A percentile compares a stretch with the other conserved stretches of the same genome.
Conservation (phyloP, 1,284 basidiomycete genomes). For the Leccinum subfulvum region DNA sequence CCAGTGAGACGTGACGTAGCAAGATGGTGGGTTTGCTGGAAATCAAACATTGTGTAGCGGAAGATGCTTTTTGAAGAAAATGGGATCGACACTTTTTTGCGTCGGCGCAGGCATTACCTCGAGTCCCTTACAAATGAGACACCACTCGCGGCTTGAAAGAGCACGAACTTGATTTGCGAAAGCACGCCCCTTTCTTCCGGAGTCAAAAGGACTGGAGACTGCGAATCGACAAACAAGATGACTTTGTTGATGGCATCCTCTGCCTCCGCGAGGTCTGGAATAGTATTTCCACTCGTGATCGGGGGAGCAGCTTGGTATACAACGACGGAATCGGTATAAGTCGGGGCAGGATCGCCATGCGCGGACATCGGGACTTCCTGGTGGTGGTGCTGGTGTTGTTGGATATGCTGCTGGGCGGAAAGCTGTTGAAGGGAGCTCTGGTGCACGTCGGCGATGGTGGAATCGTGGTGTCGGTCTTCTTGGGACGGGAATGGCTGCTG, state of each 20-base stretch:
- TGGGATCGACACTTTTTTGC: background rate
- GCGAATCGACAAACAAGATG: conserved; percentile 49
- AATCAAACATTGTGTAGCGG: conserved; percentile 16
- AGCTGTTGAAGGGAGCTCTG: conserved; percentile 33
- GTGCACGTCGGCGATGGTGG: conserved; percentile 27
- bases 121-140: conserved; percentile 38
- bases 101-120: conserved; percentile 20
- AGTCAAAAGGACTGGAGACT: conserved; percentile 41
- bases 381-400: conserved; percentile 13
- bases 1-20: conserved; percentile 18
- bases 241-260: conserved; percentile 52
- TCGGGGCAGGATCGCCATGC: conserved; percentile 23
- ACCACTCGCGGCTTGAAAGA: conserved; percentile 47
- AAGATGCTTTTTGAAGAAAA: conserved; percentile 21
- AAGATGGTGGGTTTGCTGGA: conserved; percentile 10
- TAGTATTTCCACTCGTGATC: conserved; percentile 32
- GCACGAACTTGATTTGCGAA: conserved; percentile 43
- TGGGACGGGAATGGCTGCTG: conserved; percentile 27
- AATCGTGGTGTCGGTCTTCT: conserved; percentile 31
- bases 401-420: conserved; percentile 30
- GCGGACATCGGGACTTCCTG: conserved; percentile 32
- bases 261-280: conserved; percentile 43
- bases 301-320: conserved; percentile 35
- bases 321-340: conserved; percentile 31
- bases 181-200: conserved; percentile 43